Percentiles rank a stretch among this genome's conserved stretches.
phyloP scores from a whole-genome alignment of 306 rosid genomes.

The Sophora flavescens region DNA sequence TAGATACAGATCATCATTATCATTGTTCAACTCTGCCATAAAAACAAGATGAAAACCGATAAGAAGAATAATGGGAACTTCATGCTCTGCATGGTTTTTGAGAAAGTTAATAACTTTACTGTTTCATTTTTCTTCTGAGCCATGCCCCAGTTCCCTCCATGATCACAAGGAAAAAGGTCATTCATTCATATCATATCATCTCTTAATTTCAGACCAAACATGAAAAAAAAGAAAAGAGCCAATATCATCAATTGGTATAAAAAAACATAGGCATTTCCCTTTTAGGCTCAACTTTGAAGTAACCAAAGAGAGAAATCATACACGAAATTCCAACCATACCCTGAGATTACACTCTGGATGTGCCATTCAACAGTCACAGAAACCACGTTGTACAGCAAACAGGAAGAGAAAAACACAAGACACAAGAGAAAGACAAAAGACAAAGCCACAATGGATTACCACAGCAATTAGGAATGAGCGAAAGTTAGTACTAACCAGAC shows the following conservation, averaged over 20 bases:
- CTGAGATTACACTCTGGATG: conserved; percentile 34
- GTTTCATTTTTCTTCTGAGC: neutral
- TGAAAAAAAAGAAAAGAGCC: neutral
- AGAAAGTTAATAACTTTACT: conserved; percentile 43
- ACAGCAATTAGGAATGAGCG: conserved; percentile 57
- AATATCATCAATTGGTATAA: conserved; percentile 20
- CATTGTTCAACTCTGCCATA: conserved; percentile 43
- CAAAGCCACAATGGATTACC: conserved; percentile 50
- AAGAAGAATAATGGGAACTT: neutral
- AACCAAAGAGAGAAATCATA: conserved; percentile 55
- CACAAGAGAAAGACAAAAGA: conserved; percentile 25
- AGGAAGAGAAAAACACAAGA: too few relatives aligned
- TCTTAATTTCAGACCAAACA: conserved; percentile 11
- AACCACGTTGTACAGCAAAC: too few relatives aligned
- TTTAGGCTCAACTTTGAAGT: conserved; percentile 42
- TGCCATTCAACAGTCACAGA: conserved; percentile 59
- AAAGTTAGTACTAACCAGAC: conserved; percentile 54
- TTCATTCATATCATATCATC: conserved; percentile 22
- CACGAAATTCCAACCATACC: conserved; percentile 48
- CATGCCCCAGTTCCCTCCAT: conserved; percentile 26
- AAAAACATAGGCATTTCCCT: conserved; percentile 44
- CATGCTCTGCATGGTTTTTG: conserved; percentile 50
- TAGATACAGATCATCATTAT: conserved; percentile 55
- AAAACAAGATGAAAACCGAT: conserved; percentile 22
- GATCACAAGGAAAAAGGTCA: conserved; percentile 19